A percentile compares a stretch with the other conserved stretches of the same genome.
Evolutionary conservation across 2,329 filamentous ascomycete genomes (phyloP).

Genomic region (Monosporascus sp.): DNA sequence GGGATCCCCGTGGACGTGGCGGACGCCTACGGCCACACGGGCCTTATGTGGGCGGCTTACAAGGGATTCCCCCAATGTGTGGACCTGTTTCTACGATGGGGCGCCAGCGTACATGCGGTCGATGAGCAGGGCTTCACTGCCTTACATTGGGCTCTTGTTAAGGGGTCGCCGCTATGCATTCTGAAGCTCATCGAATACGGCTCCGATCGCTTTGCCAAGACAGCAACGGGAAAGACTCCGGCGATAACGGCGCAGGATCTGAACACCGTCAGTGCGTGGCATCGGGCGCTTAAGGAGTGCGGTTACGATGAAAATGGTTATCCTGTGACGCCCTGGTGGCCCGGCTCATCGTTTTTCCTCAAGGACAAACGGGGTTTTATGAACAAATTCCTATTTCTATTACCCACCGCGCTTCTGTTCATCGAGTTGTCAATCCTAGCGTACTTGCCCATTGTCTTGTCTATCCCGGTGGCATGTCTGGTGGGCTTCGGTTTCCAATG

Average conservation of each 20-base stretch:
- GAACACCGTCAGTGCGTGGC: slow-evolving; percentile 79
- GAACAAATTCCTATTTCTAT: slow-evolving; percentile 82
- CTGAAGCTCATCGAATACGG: slow-evolving; percentile 95
- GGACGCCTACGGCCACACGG: slow-evolving; percentile 87
- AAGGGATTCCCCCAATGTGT: slow-evolving; percentile 93
- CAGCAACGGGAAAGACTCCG: slow-evolving; percentile 85
- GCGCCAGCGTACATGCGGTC: slow-evolving; percentile 82
- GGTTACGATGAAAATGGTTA: slow-evolving; percentile 79
- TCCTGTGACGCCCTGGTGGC: slow-evolving; percentile 63
- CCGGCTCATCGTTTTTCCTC: slow-evolving; percentile 64
- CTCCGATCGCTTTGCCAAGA: slow-evolving; percentile 86
- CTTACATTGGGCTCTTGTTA: slow-evolving; percentile 93
- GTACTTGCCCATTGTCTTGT: slow-evolving; percentile 66
- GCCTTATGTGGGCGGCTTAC: slow-evolving; percentile 98
- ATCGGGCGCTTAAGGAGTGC: slow-evolving; percentile 73
- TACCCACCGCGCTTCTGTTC: slow-evolving; percentile 76
- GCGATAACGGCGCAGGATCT: slow-evolving; percentile 82
- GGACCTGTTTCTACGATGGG: slow-evolving; percentile 89
- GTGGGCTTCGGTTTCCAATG: slow-evolving; percentile 69
- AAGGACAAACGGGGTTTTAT: slow-evolving; percentile 76
- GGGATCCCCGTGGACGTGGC: slow-evolving; percentile 90
- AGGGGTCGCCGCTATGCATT: slow-evolving; percentile 82
- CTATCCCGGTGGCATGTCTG: slow-evolving; percentile 65
- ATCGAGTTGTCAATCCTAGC: slow-evolving; percentile 66
- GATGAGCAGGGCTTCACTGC: slow-evolving; percentile 94